phyloP scores from a whole-genome alignment of 2,329 filamentous ascomycete genomes.

The Penicillium sp. region DNA sequence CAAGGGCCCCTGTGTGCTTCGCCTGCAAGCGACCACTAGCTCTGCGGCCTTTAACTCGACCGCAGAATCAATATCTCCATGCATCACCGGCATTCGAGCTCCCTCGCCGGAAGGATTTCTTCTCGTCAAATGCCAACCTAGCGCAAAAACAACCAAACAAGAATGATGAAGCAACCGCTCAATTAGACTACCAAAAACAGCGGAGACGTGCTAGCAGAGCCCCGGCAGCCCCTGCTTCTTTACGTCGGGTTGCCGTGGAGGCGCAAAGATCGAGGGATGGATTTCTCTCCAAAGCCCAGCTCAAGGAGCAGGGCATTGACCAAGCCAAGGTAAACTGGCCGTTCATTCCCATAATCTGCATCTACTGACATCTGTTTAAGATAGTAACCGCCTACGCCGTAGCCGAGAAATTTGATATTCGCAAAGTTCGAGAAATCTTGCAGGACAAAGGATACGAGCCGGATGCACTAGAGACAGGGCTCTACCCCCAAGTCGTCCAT shows the following conservation, averaged over 20 bases:
- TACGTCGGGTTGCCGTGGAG: conserved; percentile 79
- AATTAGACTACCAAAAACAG: conserved; percentile 29
- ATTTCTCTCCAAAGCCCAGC: conserved; percentile 46
- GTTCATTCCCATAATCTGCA: not conserved
- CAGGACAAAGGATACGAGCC: conserved; percentile 55
- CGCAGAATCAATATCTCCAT: conserved; percentile 34
- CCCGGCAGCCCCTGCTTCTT: conserved; percentile 62
- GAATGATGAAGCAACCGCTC: conserved; percentile 15
- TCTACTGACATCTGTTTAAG: conserved; percentile 26
- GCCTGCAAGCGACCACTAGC: conserved; percentile 29
- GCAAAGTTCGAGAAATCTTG: conserved; percentile 54
- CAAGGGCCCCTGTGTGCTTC: conserved; percentile 28
- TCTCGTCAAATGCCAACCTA: conserved; percentile 59
- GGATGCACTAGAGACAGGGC: conserved; percentile 58
- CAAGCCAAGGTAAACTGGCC: conserved; percentile 33
- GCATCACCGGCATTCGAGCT: conserved; percentile 32
- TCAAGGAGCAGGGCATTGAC: conserved; percentile 33
- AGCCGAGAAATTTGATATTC: conserved; percentile 61
- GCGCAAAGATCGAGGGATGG: conserved; percentile 61
- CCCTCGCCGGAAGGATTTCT: conserved; percentile 57
- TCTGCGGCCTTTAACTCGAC: conserved; percentile 23
- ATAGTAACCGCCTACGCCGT: conserved; percentile 61
- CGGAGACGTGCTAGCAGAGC: conserved; percentile 49
- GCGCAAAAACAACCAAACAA: conserved; percentile 34
- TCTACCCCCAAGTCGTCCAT: conserved; percentile 63